Evolutionary conservation across 2,329 filamentous ascomycete species (phyloP).

Genomic region (Paecilomyces dactylethromorphus): DNA sequence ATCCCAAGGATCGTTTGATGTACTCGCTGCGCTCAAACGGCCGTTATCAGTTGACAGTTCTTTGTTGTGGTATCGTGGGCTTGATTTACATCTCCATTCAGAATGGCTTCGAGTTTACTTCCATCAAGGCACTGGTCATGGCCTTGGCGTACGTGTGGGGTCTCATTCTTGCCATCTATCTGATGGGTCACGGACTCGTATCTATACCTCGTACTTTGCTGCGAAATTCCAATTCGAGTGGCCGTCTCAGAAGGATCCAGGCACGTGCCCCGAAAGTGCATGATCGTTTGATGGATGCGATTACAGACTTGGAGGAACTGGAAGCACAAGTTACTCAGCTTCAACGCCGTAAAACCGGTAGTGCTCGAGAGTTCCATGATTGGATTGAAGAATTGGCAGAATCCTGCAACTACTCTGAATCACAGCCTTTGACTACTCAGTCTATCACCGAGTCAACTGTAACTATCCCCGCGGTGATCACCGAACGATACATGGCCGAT

Average conservation of each 20-base stretch:
- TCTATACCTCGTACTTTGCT: slow-evolving; percentile 79
- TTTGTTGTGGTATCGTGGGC: slow-evolving; percentile 63
- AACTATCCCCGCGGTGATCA: slow-evolving; percentile 72
- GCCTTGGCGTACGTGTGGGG: slow-evolving; percentile 93
- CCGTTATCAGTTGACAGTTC: slow-evolving; percentile 76
- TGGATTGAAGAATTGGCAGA: slow-evolving; percentile 96
- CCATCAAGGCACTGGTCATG: slow-evolving; percentile 81
- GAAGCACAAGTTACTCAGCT: slow-evolving; percentile 76
- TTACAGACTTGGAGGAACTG: slow-evolving; percentile 70
- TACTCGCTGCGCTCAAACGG: slow-evolving; percentile 85
- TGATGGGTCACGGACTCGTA: slow-evolving; percentile 96
- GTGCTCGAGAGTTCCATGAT: slow-evolving; percentile 68
- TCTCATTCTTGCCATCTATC: slow-evolving; percentile 81
- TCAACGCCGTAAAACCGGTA: slow-evolving; percentile 71
- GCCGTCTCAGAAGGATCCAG: slow-evolving; percentile 68
- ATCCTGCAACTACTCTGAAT: slow-evolving; percentile 62
- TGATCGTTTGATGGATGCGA: slow-evolving; percentile 80
- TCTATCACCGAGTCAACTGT: slow-evolving; percentile 33
- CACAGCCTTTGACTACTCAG: slow-evolving; percentile 34
- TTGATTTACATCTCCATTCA: slow-evolving; percentile 77
- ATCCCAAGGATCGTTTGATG: slow-evolving; percentile 69
- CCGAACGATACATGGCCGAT: slow-evolving; percentile 86
- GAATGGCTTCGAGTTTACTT: slow-evolving; percentile 64
- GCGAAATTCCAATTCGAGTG: slow-evolving; percentile 69
- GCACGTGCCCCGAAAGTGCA: slow-evolving; percentile 71